Evolutionary conservation across 73 alveolate genomes (phyloP).

Genomic region (Paramecium sexaurelia): DNA sequence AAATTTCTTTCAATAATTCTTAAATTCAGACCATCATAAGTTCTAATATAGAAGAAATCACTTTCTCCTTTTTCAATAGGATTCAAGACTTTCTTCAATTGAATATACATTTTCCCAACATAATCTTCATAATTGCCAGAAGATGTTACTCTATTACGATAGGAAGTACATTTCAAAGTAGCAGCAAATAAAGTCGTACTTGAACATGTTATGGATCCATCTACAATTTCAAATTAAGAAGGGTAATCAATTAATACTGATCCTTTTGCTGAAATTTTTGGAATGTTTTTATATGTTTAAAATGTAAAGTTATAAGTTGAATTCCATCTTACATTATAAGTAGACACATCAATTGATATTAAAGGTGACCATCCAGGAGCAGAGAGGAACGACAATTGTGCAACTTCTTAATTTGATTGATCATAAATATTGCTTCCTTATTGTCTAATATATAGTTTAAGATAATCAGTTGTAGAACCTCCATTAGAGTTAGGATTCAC

Average conservation of each 20-base stretch:
- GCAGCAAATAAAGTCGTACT: constrained; percentile 64
- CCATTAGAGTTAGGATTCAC: constrained; percentile 56
- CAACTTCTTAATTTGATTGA: constrained; percentile 47
- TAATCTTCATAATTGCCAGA: constrained; percentile 58
- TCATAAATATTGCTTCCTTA: constrained; percentile 6
- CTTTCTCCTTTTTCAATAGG: constrained; percentile 19
- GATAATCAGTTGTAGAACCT: constrained; percentile 37
- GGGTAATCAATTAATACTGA: constrained; percentile 63
- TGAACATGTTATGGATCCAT: constrained; percentile 58
- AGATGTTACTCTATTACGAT: constrained; percentile 43
- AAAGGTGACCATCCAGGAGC: constrained; percentile 69
- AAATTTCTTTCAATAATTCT: constrained; percentile 14
- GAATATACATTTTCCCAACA: constrained; percentile 33
- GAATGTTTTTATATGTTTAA: constrained; percentile 22
- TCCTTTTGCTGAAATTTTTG: constrained; percentile 56
- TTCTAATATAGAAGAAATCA: constrained; percentile 22
- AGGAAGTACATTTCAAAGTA: constrained; percentile 1
- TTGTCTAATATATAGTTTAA: constrained; percentile 34
- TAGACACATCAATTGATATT: not conserved
- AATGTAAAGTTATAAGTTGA: constrained; percentile 46
- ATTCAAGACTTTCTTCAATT: not conserved
- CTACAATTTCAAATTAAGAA: constrained; percentile 59
- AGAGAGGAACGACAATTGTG: constrained; percentile 31
- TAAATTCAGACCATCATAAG: constrained; percentile 36
- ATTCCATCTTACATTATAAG: constrained; percentile 61